Conservation (phyloP, 371 early-diverging fungal genomes). For the Rhizopus arrhizus region DNA sequence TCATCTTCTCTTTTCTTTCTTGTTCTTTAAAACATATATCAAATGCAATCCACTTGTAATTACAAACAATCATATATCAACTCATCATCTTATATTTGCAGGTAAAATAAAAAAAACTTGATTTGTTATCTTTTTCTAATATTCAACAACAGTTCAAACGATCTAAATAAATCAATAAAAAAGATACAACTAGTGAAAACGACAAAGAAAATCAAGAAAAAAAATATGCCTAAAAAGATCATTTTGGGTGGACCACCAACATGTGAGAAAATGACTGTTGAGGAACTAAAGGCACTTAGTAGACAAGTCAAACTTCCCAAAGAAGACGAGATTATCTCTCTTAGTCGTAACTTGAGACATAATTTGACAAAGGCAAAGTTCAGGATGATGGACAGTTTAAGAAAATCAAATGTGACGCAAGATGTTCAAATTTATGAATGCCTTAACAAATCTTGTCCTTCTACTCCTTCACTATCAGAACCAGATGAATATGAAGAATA, state of each 20-base stretch:
- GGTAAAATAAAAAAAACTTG: not conserved
- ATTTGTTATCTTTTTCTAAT: not conserved
- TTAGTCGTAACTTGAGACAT: slow-evolving; percentile 22
- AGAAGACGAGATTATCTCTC: slow-evolving; percentile 9
- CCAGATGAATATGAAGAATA: slow-evolving; percentile 9
- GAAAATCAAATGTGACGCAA: slow-evolving; percentile 18
- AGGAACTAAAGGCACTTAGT: slow-evolving; percentile 27
- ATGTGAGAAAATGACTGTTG: slow-evolving; percentile 24
- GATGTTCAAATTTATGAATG: slow-evolving; percentile 25
- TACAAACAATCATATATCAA: not conserved
- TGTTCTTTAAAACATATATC: not conserved
- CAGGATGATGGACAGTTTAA: slow-evolving; percentile 26
- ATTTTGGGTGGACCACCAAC: slow-evolving; percentile 12
- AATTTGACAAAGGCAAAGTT: slow-evolving; percentile 23
- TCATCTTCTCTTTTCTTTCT: not conserved
- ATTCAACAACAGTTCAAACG: not conserved
- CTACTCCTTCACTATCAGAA: not conserved
- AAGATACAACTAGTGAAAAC: not conserved
- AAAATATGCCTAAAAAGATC: slow-evolving; percentile 16
- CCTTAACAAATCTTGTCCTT: slow-evolving; percentile 4
- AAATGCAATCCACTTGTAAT: not conserved
- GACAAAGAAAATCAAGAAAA: slow-evolving; percentile 3
- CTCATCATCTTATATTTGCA: not conserved
- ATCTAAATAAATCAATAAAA: not conserved
- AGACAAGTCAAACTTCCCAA: slow-evolving; percentile 18